Evolutionary conservation across 1,139 yeast species (phyloP), one percentile per base, ranked within the genome.

Genomic region (Protomyces inundatus): DNA sequence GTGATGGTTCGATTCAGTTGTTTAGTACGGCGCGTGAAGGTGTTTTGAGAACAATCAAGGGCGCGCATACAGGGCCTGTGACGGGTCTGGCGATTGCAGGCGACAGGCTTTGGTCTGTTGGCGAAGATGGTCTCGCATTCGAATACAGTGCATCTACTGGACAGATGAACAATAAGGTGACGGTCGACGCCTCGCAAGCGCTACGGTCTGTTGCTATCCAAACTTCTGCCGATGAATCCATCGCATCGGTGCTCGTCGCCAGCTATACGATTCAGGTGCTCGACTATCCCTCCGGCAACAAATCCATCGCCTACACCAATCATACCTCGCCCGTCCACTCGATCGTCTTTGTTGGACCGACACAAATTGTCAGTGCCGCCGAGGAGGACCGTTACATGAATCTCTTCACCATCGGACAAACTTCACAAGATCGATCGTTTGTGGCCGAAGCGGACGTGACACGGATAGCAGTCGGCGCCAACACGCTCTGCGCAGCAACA

Each of bases 371-470:
- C 63, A 84, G 93, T 1, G 83, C 87, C 65, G 95, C 97, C 0
- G 77, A 77, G 45, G 85, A 84, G 67, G 97, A 90, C 73, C 81
- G 97, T 70, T 89, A 88, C 72, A 79, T 90, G 69, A 90, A 88
- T 73, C 77, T 88, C 64, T 84, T 86, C 71, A 86, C 16, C 68
- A 84, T 7, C 69, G 48, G 76, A 9, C 77, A 77, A 33, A 10
- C 34, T 63, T 72, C 70, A 7, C 75, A 72, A 66, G 74, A 73
- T 34, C 71, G 81, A 9, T 87, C 89, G 7, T 81, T 87, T 66
- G 93, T 87, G 6, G 80, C 91, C 3, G 85, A 84, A 69, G 79
- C 87, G 7, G 81, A 87, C 51, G 84, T 88, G 3, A 74, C 81
- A 1, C 72, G 79, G 58, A 80, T 81, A 6, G 69, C 75, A 3